Base-by-base conservation (phyloP, 164 flowering plant species). In the Euptelea pleiosperma region DNA sequence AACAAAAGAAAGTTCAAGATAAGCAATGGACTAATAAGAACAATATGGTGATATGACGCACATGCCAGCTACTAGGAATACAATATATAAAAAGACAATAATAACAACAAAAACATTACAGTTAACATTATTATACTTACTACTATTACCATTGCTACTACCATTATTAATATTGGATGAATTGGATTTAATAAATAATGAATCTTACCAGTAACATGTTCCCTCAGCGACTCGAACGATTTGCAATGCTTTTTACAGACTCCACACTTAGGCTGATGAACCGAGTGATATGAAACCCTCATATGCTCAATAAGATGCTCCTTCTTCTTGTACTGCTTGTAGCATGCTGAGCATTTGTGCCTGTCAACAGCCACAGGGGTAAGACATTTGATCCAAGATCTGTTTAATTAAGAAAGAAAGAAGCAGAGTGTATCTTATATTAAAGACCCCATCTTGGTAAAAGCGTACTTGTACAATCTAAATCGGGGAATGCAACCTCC, bases 341-440 rank as follows among this genome's bases (percentile, higher is more conserved):
- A 84, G 73, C 92, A 88, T 9, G 90, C 96, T 25, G 77, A 57
- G 61, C 92, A 88, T 64, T 70, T 79, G 69, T 82, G 80, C 82
- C 92, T 87, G 75, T 14, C 34, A 61, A 56, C 19, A 66, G 15
- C 12, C 28, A 30, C 15, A 44, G 22, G 57, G 25, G 59, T 68
- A 28, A 64, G 52, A 8, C 37, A 15, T 49, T 36, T 18, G 25
- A 19, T n/a, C 8, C 10, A 18, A 24, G 12, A 35, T 22, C 18
- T 37, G 22, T 25, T 22, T 3, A 29, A 28, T 31, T 3, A 48
- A 1, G 36, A 16, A 26, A 61, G 2, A 22, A 15, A 7, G 30
- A 36, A 7, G 21, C 8, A 19, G n/a, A n/a, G n/a, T n/a, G n/a
- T n/a, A n/a, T n/a, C n/a, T n/a, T n/a, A n/a, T n/a, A n/a, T n/a